These are phyloP conservation scores for Pseudopyricularia cyperi DNA, from an alignment of 2,329 filamentous ascomycete species.

Conservation along the genomic window DNA sequence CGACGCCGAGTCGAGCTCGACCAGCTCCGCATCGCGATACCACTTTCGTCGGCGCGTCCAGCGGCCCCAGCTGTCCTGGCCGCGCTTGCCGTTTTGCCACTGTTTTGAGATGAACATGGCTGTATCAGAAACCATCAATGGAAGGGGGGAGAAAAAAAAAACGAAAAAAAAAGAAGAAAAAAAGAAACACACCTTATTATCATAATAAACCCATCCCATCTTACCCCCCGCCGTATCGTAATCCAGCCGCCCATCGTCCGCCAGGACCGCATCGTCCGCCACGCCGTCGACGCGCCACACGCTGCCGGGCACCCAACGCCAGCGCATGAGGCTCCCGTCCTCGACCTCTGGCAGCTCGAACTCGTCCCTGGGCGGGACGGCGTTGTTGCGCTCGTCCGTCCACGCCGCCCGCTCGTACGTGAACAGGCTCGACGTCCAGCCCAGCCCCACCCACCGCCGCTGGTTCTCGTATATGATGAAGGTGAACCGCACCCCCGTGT, in stretches of 20 bases:
- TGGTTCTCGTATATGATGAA: constrained; percentile 97
- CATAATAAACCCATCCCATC: constrained; percentile 92
- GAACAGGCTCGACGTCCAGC: constrained; percentile 87
- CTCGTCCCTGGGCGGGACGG: constrained; percentile 60
- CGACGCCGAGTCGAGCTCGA: constrained; percentile 46
- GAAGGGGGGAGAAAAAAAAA: not conserved
- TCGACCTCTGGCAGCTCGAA: constrained; percentile 51
- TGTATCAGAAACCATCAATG: not conserved
- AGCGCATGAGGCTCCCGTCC: constrained; percentile 41
- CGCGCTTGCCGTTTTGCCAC: constrained; percentile 82
- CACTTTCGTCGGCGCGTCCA: constrained; percentile 92
- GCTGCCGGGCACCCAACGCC: constrained; percentile 72
- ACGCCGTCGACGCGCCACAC: constrained; percentile 80
- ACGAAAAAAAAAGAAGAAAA: not conserved
- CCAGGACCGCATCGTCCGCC: constrained; percentile 31
- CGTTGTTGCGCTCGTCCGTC: constrained; percentile 91
- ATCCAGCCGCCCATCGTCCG: constrained; percentile 21
- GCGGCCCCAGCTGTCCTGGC: constrained; percentile 80
- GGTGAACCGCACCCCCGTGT: constrained; percentile 82
- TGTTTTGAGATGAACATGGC: constrained; percentile 19
- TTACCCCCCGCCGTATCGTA: constrained; percentile 48
- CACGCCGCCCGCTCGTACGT: constrained; percentile 81
- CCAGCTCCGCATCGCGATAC: constrained; percentile 91
- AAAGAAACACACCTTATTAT: constrained; percentile 63
- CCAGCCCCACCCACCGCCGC: constrained; percentile 83